Evolutionary conservation across 2,329 filamentous ascomycete genomes (phyloP).

Genomic region (Epicoccum nigrum): DNA sequence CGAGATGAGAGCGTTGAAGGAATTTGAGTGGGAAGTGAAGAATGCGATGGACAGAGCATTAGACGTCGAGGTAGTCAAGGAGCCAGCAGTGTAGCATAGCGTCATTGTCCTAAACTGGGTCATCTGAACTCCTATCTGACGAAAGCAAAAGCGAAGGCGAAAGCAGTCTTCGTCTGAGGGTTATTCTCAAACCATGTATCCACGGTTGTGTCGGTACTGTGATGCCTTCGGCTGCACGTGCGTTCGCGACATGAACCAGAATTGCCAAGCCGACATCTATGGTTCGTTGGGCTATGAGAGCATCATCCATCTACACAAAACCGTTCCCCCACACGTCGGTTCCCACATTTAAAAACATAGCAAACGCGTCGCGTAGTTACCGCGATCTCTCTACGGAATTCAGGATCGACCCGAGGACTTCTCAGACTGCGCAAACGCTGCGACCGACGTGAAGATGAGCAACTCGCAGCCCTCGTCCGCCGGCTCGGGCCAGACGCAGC

Average conservation of each 20-base stretch:
- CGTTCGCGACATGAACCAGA: slow-evolving; percentile 15
- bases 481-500: slow-evolving; percentile 21
- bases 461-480: slow-evolving; percentile 41
- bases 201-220: too few species aligned
- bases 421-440: slow-evolving; percentile 12
- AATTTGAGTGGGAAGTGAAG: slow-evolving; percentile 90
- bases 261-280: slow-evolving; percentile 22
- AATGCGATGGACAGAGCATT: slow-evolving; percentile 40
- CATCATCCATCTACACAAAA: slow-evolving; percentile 1
- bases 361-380: slow-evolving; percentile 4
- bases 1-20: slow-evolving; percentile 80
- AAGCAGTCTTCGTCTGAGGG: too few species aligned
- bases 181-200: too few species aligned
- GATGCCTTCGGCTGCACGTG: slow-evolving; percentile 22
- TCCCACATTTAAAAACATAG: not conserved
- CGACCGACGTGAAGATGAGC: slow-evolving; percentile 36
- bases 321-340: not conserved
- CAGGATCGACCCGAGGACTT: slow-evolving; percentile 2
- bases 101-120: not conserved
- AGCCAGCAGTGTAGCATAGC: not conserved
- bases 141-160: too few species aligned
- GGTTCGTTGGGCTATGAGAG: not conserved
- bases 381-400: not conserved
- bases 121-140: too few species aligned
- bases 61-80: slow-evolving; percentile 3